Evolutionary conservation across 148 eudicot genomes (phyloP), one percentile per base, ranked within the genome.

Genomic region (Gaultheria prostrata): DNA sequence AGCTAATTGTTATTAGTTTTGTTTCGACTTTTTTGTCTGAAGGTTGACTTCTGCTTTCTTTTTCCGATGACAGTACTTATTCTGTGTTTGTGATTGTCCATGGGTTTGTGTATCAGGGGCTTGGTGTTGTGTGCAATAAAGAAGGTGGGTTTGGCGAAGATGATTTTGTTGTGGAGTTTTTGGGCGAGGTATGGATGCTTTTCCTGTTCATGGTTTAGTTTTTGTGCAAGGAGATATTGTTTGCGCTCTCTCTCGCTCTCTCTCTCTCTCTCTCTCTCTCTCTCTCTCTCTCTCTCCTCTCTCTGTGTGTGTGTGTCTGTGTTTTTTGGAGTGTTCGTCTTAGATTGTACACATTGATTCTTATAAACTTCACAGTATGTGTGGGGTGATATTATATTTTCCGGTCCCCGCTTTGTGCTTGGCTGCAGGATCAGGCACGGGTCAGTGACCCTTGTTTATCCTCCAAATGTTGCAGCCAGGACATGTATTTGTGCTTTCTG

Each of bases 71-170:
- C 1, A 7, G 26, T 76, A 17, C 21, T 51, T 11, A 43, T 69
- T 76, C 39, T 54, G 9, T 61, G 35, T 20, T 85, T 85, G 9
- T n/a, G 51, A 51, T 82, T 53, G 4, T 76, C 79, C 39, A 51
- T 30, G 67, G 56, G 24, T 24, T 35, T 75, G 83, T 82, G 84
- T 67, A 82, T 82, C 82, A 96, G 99, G 99, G 99, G 82, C 99
- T 96, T 85, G 99, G 99, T 84, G 99, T 96, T 83, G 98, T 96
- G 75, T 96, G 99, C 88, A 89, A 94, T 87, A 96, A 93, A 88
- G 90, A 94, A 92, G 98, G 91, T 86, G 99, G 99, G 54, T 94
- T 96, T 86, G 89, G 89, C 13, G 89, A 88, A 82, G 99, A 96
- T 56, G 99, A 96, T 86, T 96, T 96, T 87, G 92, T 96, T 84